These are phyloP conservation scores for Linum trigynum DNA, from an alignment of 345 rosid genomes.

Conservation along the genomic window DNA sequence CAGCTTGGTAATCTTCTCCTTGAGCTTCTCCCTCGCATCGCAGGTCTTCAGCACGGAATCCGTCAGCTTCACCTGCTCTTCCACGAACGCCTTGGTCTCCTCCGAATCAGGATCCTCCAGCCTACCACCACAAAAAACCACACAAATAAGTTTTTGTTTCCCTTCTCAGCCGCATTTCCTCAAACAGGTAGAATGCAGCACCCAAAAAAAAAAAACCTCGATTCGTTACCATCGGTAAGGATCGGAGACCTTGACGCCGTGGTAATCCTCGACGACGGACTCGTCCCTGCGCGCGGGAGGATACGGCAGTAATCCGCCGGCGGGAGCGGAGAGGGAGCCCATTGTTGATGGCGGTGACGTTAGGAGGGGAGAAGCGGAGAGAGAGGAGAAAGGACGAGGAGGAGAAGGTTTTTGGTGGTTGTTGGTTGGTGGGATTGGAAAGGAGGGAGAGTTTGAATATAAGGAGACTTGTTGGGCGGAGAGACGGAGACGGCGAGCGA, in stretches of 20 bases:
- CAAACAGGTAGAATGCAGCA: background rate
- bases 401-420: background rate
- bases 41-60: slow-evolving; percentile 54
- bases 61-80: slow-evolving; percentile 56
- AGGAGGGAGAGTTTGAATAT: background rate
- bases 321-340: slow-evolving; percentile 48
- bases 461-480: background rate
- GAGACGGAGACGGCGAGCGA: background rate
- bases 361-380: slow-evolving; percentile 3
- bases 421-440: background rate
- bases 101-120: slow-evolving; percentile 85
- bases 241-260: slow-evolving; percentile 62
- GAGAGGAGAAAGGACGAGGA: background rate
- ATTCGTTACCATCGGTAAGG: slow-evolving; percentile 72
- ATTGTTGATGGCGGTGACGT: slow-evolving; percentile 16
- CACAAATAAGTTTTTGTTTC: background rate
- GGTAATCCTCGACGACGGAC: slow-evolving; percentile 62
- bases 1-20: slow-evolving; percentile 46
- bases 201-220: background rate
- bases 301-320: slow-evolving; percentile 31
- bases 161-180: background rate
- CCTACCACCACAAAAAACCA: slow-evolving; percentile 30
- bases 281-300: slow-evolving; percentile 64
- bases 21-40: slow-evolving; percentile 48
- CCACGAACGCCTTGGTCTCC: slow-evolving; percentile 64